These are phyloP conservation scores for Pythium volutum DNA, from an alignment of 352 stramenopile species.

Conservation along the genomic window DNA sequence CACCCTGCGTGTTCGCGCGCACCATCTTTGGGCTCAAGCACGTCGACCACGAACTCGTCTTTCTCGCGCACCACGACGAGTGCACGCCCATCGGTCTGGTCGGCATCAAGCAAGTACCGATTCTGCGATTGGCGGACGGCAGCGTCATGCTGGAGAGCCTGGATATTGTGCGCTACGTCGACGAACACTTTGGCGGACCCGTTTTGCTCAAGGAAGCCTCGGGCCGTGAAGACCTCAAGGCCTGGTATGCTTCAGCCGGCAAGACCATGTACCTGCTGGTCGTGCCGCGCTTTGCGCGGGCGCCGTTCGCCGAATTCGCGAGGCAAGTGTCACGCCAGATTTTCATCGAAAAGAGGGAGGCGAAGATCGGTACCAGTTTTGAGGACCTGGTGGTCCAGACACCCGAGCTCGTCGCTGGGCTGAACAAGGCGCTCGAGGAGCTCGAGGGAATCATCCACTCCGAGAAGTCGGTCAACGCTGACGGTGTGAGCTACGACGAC, in stretches of 20 bases:
- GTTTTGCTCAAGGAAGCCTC: constrained; percentile 33
- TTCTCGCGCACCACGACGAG: constrained; percentile 55
- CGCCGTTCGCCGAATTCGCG: constrained; percentile 52
- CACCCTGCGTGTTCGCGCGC: constrained; percentile 48
- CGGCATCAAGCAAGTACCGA: constrained; percentile 45
- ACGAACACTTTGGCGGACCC: constrained; percentile 37
- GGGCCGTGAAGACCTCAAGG: constrained; percentile 39
- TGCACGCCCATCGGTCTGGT: constrained; percentile 44
- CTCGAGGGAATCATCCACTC: constrained; percentile 42
- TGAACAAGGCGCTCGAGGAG: constrained; percentile 37
- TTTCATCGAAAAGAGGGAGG: constrained; percentile 62
- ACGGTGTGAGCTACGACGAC: constrained; percentile 52
- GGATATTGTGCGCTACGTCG: constrained; percentile 57
- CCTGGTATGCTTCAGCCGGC: constrained; percentile 37
- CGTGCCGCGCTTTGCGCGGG: constrained; percentile 42
- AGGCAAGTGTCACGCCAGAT: constrained; percentile 43
- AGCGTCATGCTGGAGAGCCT: constrained; percentile 53
- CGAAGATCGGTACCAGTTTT: constrained; percentile 38
- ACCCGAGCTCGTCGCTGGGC: constrained; percentile 33
- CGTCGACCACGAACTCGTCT: constrained; percentile 35
- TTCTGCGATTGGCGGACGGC: constrained; percentile 38
- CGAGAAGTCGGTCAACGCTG: constrained; percentile 36
- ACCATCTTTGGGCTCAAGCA: constrained; percentile 54
- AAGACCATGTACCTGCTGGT: constrained; percentile 35
- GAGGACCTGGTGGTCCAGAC: constrained; percentile 35